phyloP scores from a whole-genome alignment of 169 alveolate species.

The Plasmodium coatneyi region DNA sequence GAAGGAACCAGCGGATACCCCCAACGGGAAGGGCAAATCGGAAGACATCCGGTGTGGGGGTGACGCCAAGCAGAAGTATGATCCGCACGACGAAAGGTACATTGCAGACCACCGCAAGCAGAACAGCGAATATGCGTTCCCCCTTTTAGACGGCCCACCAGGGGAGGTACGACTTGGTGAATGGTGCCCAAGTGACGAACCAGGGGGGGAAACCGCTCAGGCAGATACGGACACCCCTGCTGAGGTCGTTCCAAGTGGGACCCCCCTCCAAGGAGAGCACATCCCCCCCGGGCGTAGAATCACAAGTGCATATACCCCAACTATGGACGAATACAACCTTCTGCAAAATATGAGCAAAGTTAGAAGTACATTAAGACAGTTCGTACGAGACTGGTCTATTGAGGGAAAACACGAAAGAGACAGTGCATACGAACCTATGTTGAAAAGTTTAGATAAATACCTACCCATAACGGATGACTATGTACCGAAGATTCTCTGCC shows the following conservation, averaged over 20 bases:
- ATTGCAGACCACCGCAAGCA: background rate
- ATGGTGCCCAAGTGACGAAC: background rate
- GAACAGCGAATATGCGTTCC: background rate
- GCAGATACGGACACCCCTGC: background rate
- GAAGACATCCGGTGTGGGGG: background rate
- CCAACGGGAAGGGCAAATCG: background rate
- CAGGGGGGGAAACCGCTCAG: background rate
- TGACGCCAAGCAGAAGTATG: background rate
- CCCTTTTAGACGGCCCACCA: background rate
- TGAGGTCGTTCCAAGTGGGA: background rate
- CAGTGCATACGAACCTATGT: conserved; percentile 92
- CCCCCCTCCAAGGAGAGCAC: conserved; percentile 11
- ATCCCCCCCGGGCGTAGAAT: conserved; percentile 48
- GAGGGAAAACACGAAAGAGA: conserved; percentile 96
- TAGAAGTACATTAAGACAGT: conserved; percentile 94
- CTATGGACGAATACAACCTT: conserved; percentile 36
- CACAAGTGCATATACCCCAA: conserved; percentile 23
- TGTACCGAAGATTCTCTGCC: conserved; percentile 91
- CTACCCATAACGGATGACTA: conserved; percentile 82
- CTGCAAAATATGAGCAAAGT: conserved; percentile 79
- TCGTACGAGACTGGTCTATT: conserved; percentile 96
- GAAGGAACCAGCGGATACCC: background rate
- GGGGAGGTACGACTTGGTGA: background rate
- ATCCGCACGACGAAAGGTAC: background rate
- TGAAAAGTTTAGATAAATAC: conserved; percentile 90